These are phyloP conservation scores for Hyphodiscus sp. DNA, from an alignment of 2,329 filamentous ascomycete genomes.

Conservation along the genomic window DNA sequence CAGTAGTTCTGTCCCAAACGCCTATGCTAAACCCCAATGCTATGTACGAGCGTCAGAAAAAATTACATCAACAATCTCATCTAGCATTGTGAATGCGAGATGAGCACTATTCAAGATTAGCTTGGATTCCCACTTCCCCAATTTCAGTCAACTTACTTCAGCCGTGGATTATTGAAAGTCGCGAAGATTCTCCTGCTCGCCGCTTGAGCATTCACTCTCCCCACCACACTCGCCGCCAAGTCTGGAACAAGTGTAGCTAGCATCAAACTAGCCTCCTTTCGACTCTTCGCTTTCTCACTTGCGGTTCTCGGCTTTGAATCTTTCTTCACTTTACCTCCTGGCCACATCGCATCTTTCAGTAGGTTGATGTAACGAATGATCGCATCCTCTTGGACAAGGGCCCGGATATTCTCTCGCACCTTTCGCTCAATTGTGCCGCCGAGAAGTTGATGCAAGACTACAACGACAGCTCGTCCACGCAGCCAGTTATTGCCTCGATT, in stretches of 20 bases:
- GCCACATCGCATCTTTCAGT: constrained; percentile 77
- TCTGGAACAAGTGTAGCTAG: constrained; percentile 87
- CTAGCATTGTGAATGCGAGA: constrained; percentile 31
- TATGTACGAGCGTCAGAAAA: constrained; percentile 27
- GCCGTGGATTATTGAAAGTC: constrained; percentile 79
- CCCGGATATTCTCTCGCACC: constrained; percentile 75
- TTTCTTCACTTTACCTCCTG: constrained; percentile 51
- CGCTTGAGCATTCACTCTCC: constrained; percentile 81
- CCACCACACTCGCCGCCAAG: constrained; percentile 86
- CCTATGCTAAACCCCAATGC: constrained; percentile 21
- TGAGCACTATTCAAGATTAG: constrained; percentile 27
- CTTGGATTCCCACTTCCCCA: background rate
- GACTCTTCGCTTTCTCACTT: constrained; percentile 70
- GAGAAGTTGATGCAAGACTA: constrained; percentile 90
- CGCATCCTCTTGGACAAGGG: constrained; percentile 69
- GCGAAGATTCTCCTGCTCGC: constrained; percentile 86
- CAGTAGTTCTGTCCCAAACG: constrained; percentile 12
- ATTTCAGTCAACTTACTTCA: constrained; percentile 61
- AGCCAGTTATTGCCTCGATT: constrained; percentile 97
- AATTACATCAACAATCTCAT: constrained; percentile 31
- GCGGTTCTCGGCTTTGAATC: constrained; percentile 51
- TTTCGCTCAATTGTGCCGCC: constrained; percentile 96
- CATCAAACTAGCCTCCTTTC: constrained; percentile 83
- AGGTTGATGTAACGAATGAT: constrained; percentile 69
- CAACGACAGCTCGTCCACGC: constrained; percentile 87